Percentiles rank a stretch among this genome's conserved stretches.
These are phyloP conservation scores for Dioszegia hungarica DNA, from an alignment of 768 basidiomycete genomes.

Conservation along the genomic window DNA sequence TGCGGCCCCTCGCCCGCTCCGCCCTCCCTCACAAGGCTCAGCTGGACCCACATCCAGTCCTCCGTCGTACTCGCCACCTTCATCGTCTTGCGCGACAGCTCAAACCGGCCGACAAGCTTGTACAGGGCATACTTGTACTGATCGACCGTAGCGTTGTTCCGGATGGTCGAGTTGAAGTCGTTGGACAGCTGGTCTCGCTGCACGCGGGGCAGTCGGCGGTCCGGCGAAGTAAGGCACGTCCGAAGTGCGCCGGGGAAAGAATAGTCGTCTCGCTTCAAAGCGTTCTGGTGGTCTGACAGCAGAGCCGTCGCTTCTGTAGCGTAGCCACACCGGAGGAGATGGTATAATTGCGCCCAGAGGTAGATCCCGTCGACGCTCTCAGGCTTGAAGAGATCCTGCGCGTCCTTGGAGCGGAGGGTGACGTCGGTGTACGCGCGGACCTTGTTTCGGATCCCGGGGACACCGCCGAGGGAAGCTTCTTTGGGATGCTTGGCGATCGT, in stretches of 20 bases:
- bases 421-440: conserved; percentile 81
- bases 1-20: conserved; percentile 59
- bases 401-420: conserved; percentile 52
- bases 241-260: conserved; percentile 78
- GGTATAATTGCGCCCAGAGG: conserved; percentile 91
- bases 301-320: conserved; percentile 73
- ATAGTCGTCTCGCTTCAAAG: conserved; percentile 64
- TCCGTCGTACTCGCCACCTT: conserved; percentile 87
- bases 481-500: conserved; percentile 73
- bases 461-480: conserved; percentile 83
- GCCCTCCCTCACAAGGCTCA: conserved; percentile 71
- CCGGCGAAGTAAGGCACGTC: conserved; percentile 74
- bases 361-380: conserved; percentile 81
- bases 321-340: conserved; percentile 82
- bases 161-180: conserved; percentile 65
- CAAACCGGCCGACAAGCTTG: conserved; percentile 89
- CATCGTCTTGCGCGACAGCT: conserved; percentile 71
- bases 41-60: conserved; percentile 98
- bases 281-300: conserved; percentile 63
- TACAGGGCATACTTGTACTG: conserved; percentile 95
- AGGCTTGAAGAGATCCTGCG: background rate
- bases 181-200: conserved; percentile 61
- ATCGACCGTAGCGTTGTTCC: conserved; percentile 73
- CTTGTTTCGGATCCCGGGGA: conserved; percentile 83
- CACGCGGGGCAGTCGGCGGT: conserved; percentile 55